These are phyloP conservation scores for Apium graveolens DNA, from an alignment of 129 eudicot species.

Conservation along the genomic window DNA sequence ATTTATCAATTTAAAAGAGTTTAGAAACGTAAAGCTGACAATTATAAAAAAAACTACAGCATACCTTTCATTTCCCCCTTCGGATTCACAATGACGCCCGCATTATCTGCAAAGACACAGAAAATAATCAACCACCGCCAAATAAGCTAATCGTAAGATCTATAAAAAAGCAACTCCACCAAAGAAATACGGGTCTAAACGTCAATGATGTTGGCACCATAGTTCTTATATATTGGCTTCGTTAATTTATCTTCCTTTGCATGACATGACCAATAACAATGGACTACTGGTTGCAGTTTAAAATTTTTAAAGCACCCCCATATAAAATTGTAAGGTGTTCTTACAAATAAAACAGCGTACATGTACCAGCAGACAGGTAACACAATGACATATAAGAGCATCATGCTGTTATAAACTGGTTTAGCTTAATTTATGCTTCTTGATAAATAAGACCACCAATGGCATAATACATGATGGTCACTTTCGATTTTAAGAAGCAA, in stretches of 20 bases:
- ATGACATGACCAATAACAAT: not conserved
- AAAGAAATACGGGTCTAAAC: not conserved
- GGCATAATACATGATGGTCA: constrained; percentile 13
- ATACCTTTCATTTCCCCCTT: constrained; percentile 98
- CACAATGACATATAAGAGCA: not conserved
- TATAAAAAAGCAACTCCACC: not conserved
- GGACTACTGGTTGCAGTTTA: not conserved
- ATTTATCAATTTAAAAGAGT: not conserved
- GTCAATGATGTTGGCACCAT: too few species aligned
- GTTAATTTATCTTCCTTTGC: not conserved
- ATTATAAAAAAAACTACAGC: too few species aligned
- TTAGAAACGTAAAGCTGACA: too few species aligned
- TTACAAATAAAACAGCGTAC: not conserved
- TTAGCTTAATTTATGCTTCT: constrained; percentile 31
- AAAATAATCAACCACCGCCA: not conserved
- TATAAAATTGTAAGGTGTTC: not conserved
- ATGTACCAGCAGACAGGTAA: not conserved
- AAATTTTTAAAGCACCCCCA: not conserved
- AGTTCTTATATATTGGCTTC: not conserved
- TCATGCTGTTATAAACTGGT: constrained; percentile 29
- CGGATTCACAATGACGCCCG: constrained; percentile 88
- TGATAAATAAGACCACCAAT: constrained; percentile 1
- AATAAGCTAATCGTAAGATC: not conserved
- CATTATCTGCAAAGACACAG: constrained; percentile 51
- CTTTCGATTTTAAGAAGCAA: constrained; percentile 14